A percentile compares a stretch with the other conserved stretches of the same genome.
phyloP scores from a whole-genome alignment of 1,139 yeast species.

The Yamadazyma oceani region DNA sequence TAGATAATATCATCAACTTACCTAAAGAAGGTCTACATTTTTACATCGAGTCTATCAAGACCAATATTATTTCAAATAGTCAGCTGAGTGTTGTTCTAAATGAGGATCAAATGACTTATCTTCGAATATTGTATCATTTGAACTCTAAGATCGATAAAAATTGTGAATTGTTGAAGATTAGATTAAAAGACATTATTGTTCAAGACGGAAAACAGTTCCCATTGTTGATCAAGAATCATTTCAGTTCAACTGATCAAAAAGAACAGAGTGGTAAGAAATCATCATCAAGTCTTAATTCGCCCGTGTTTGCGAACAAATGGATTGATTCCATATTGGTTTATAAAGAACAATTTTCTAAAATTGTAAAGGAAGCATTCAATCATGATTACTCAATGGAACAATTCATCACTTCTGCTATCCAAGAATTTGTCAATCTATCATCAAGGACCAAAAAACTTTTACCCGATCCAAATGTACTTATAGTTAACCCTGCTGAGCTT shows the following conservation, averaged over 20 bases:
- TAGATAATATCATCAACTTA: constrained; percentile 31
- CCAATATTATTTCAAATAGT: constrained; percentile 4
- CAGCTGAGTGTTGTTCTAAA: background rate
- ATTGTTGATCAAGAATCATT: constrained; percentile 24
- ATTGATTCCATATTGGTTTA: constrained; percentile 57
- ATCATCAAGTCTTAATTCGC: constrained; percentile 10
- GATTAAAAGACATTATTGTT: constrained; percentile 50
- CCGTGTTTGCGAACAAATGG: constrained; percentile 66
- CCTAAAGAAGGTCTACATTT: constrained; percentile 13
- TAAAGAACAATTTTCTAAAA: constrained; percentile 50
- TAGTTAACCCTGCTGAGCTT: constrained; percentile 63
- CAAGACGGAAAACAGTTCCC: constrained; percentile 37
- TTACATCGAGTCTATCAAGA: constrained; percentile 13
- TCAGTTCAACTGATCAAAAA: constrained; percentile 15
- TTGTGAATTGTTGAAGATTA: constrained; percentile 48
- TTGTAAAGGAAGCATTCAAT: constrained; percentile 50
- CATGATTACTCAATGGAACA: constrained; percentile 52
- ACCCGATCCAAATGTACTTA: constrained; percentile 25
- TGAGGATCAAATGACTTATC: constrained; percentile 19
- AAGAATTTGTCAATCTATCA: constrained; percentile 55
- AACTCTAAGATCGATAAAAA: constrained; percentile 55
- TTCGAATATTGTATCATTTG: constrained; percentile 50
- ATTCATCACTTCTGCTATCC: constrained; percentile 60
- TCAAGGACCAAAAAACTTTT: constrained; percentile 6
- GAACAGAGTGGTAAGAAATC: constrained; percentile 28